A percentile compares a stretch with the other conserved stretches of the same genome.
Conservation (phyloP, 2,329 filamentous ascomycete genomes). For the Amesomyces nigricolor region DNA sequence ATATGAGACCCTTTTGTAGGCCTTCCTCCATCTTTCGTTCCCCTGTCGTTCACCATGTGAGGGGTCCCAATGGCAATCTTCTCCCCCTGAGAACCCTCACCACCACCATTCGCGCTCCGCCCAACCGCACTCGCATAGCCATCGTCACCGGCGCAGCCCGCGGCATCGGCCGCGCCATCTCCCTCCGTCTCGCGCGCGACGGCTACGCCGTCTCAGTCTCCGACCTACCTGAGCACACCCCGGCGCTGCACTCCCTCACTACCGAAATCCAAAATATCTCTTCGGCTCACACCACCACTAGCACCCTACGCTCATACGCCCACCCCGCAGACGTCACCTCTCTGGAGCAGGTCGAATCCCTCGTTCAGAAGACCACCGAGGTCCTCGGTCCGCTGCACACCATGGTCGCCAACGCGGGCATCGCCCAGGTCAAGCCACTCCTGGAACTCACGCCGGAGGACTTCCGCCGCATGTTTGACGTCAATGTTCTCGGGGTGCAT, state of each 20-base stretch:
- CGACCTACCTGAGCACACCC: constrained; percentile 50
- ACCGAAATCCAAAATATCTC: constrained; percentile 25
- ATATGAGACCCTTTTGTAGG: not conserved
- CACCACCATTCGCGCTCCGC: not conserved
- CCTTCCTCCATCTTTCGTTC: not conserved
- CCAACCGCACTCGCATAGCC: constrained; percentile 5
- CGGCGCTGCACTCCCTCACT: constrained; percentile 48
- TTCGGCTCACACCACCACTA: constrained; percentile 23
- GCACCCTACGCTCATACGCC: constrained; percentile 47
- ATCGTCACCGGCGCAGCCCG: constrained; percentile 29
- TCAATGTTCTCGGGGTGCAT: constrained; percentile 61
- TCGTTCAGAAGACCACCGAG: constrained; percentile 47
- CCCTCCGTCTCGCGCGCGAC: constrained; percentile 56
- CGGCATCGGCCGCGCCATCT: constrained; percentile 55
- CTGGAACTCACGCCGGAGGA: constrained; percentile 54
- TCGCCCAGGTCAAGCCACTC: constrained; percentile 49
- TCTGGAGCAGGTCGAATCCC: constrained; percentile 42
- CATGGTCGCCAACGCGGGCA: constrained; percentile 47
- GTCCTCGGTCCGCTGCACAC: constrained; percentile 46
- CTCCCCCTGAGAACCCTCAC: not conserved
- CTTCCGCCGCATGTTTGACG: constrained; percentile 53
- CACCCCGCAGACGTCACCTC: constrained; percentile 58
- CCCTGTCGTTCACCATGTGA: not conserved
- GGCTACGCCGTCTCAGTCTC: constrained; percentile 63
- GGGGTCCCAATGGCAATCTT: not conserved